A percentile compares a stretch with the other conserved stretches of the same genome.
Evolutionary conservation across 768 basidiomycete genomes (phyloP).

Genomic region (Cytidiella melzeri): DNA sequence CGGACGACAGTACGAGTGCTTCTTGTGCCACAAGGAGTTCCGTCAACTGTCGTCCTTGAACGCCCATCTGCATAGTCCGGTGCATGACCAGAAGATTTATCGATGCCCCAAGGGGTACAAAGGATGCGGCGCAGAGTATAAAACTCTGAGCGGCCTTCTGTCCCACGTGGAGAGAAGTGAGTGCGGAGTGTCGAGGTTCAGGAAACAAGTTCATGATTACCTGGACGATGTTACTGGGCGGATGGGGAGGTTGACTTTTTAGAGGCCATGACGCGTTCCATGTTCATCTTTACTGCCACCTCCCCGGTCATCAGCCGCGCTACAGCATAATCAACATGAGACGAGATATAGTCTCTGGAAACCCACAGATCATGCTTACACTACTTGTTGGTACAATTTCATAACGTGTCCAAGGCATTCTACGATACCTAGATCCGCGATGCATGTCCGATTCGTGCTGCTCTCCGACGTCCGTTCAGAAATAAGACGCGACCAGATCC

Average conservation of each 20-base stretch:
- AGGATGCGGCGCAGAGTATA: slow-evolving; percentile 38
- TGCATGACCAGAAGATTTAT: slow-evolving; percentile 48
- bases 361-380: too few species aligned
- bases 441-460: too few species aligned
- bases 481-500: neutral
- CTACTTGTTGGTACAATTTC: too few species aligned
- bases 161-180: slow-evolving; percentile 62
- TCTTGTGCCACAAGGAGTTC: slow-evolving; percentile 47
- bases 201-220: slow-evolving; percentile 27
- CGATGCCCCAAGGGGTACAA: slow-evolving; percentile 39
- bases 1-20: slow-evolving; percentile 47
- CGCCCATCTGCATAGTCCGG: slow-evolving; percentile 57
- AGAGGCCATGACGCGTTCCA: too few species aligned
- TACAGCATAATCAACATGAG: too few species aligned
- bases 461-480: neutral
- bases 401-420: too few species aligned
- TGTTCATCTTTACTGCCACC: too few species aligned
- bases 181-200: slow-evolving; percentile 51
- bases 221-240: slow-evolving; percentile 25
- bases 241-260: neutral
- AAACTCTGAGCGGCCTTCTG: slow-evolving; percentile 49
- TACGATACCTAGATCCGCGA: too few species aligned
- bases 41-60: slow-evolving; percentile 41
- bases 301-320: too few species aligned
- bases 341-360: too few species aligned